phyloP scores from a whole-genome alignment of 306 rosid genomes.

The Quercus wislizeni region DNA sequence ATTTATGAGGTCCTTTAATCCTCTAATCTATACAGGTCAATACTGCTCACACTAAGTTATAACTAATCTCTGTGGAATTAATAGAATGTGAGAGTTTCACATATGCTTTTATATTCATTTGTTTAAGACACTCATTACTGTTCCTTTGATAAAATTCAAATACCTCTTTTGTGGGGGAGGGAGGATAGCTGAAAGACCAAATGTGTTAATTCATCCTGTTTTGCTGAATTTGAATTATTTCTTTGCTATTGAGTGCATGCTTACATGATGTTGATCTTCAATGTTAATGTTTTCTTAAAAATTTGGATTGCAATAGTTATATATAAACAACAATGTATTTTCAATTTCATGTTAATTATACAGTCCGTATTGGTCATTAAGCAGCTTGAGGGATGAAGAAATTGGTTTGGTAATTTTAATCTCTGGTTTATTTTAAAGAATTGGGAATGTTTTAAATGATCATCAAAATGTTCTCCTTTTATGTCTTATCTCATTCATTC shows the following conservation, averaged over 20 bases:
- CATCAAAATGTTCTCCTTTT: neutral
- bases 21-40: neutral
- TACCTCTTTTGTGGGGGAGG: no score
- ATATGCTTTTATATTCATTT: neutral
- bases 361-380: neutral
- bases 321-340: neutral
- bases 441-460: neutral
- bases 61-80: neutral
- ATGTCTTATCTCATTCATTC: neutral
- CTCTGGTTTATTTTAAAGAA: neutral
- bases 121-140: neutral
- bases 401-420: neutral
- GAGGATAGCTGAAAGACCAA: no score
- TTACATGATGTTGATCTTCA: neutral
- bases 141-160: no score
- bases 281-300: neutral
- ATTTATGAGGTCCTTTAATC: neutral
- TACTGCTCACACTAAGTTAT: neutral
- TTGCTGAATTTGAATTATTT: no score
- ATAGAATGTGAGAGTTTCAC: neutral
- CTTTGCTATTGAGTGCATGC: neutral
- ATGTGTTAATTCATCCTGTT: no score
- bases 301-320: neutral
- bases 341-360: neutral
- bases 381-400: neutral